phyloP scores from a whole-genome alignment of 2,329 filamentous ascomycete genomes.

The Zymoseptoria pseudotritici region DNA sequence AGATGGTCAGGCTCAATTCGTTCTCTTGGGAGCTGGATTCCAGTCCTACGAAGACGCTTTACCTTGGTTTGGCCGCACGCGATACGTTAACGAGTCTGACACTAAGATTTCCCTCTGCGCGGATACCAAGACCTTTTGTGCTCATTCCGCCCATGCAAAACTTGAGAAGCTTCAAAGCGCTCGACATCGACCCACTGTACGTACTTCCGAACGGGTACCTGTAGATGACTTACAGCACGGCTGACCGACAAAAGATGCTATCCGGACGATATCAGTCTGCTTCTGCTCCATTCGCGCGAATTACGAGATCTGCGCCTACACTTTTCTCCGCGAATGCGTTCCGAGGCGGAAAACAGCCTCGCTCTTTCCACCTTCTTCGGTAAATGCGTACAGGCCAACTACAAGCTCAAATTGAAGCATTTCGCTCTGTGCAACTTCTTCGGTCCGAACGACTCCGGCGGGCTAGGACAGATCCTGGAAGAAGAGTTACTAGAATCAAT shows the following conservation, averaged over 20 bases:
- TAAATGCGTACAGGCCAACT: slow-evolving; percentile 42
- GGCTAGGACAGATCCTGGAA: slow-evolving; percentile 42
- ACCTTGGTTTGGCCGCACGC: slow-evolving; percentile 47
- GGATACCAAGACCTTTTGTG: slow-evolving; percentile 50
- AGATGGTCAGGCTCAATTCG: slow-evolving; percentile 47
- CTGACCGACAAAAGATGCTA: slow-evolving; percentile 29
- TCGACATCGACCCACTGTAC: slow-evolving; percentile 56
- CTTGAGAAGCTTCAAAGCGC: slow-evolving; percentile 46
- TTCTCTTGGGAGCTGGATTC: slow-evolving; percentile 57
- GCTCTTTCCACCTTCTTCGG: slow-evolving; percentile 50
- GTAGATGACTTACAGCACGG: not conserved
- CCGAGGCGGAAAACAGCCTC: slow-evolving; percentile 50
- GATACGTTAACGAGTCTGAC: slow-evolving; percentile 47
- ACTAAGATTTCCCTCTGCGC: slow-evolving; percentile 48
- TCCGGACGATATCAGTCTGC: slow-evolving; percentile 53
- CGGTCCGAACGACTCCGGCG: slow-evolving; percentile 40
- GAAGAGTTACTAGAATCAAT: slow-evolving; percentile 38
- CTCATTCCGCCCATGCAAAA: slow-evolving; percentile 51
- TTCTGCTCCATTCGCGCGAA: slow-evolving; percentile 48
- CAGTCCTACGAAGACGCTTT: slow-evolving; percentile 53
- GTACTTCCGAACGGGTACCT: not conserved
- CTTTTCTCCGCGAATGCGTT: slow-evolving; percentile 56
- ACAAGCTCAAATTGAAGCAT: slow-evolving; percentile 42
- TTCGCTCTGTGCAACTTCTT: slow-evolving; percentile 53
- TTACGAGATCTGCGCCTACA: slow-evolving; percentile 50